A percentile compares a stretch with the other conserved stretches of the same genome.
These are phyloP conservation scores for Chenopodium quinoa DNA, from an alignment of 148 eudicot genomes.

Conservation along the genomic window DNA sequence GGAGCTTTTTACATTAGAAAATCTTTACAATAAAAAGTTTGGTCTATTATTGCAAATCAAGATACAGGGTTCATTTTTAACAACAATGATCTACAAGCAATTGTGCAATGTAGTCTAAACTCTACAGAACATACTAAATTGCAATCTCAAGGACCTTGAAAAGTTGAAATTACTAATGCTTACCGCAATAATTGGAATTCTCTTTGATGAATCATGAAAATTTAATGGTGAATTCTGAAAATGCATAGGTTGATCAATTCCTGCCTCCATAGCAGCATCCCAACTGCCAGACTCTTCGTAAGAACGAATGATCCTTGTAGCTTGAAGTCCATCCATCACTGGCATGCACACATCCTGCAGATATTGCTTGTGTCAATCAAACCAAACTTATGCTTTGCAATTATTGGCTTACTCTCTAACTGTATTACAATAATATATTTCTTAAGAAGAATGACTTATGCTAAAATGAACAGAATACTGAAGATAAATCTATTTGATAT, in stretches of 20 bases:
- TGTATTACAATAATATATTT: neutral
- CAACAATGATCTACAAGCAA: neutral
- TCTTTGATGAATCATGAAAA: constrained; percentile 34
- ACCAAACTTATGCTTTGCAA: neutral
- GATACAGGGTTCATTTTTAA: neutral
- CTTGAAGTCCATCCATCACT: constrained; percentile 92
- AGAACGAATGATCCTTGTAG: constrained; percentile 80
- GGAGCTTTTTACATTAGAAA: neutral
- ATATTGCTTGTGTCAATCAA: neutral
- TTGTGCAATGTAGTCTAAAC: neutral
- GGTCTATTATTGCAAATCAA: neutral
- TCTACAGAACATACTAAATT: neutral
- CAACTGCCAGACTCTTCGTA: constrained; percentile 83
- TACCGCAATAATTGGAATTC: constrained; percentile 82
- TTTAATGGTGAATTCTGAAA: constrained; percentile 23
- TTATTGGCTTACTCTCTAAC: neutral
- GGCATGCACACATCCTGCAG: constrained; percentile 97
- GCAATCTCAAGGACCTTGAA: neutral
- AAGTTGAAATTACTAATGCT: constrained; percentile 17
- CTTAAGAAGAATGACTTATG: neutral
- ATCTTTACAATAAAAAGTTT: no score
- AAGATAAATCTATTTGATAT: neutral
- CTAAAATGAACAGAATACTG: neutral
- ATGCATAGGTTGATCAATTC: constrained; percentile 47
- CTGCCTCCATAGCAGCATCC: constrained; percentile 79